Evolutionary conservation across 495 filamentous ascomycete genomes (phyloP).

Genomic region (Extremus antarcticus): DNA sequence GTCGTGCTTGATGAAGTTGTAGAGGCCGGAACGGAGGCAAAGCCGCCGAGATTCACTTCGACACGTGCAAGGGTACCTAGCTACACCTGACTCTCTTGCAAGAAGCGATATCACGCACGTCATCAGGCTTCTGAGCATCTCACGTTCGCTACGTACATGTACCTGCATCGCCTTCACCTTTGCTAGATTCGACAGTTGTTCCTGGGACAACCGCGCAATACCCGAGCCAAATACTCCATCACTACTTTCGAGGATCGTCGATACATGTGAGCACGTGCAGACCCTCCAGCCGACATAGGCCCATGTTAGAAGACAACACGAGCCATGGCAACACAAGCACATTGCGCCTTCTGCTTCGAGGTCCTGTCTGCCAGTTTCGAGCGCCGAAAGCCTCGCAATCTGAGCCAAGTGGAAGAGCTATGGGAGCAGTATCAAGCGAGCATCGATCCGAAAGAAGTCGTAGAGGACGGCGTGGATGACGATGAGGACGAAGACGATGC

Average conservation of each 20-base stretch:
- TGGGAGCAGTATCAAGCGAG: constrained; percentile 45
- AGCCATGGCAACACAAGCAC: constrained; percentile 66
- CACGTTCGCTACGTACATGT: not conserved
- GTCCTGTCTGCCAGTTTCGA: constrained; percentile 56
- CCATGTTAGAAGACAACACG: too few species aligned
- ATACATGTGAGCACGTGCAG: too few species aligned
- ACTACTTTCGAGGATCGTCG: too few species aligned
- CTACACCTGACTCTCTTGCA: not conserved
- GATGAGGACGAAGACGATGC: constrained; percentile 22
- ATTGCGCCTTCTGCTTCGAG: constrained; percentile 92
- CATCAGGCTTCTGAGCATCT: not conserved
- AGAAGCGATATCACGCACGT: not conserved
- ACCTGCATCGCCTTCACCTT: not conserved
- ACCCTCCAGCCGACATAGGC: too few species aligned
- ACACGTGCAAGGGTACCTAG: not conserved
- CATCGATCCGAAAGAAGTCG: constrained; percentile 26
- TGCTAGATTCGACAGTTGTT: too few species aligned
- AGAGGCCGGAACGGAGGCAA: too few species aligned
- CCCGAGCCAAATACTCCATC: too few species aligned
- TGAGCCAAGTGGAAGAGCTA: constrained; percentile 58
- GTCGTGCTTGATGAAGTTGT: too few species aligned
- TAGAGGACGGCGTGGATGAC: constrained; percentile 13
- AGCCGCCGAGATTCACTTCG: not conserved
- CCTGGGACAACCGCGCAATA: too few species aligned
- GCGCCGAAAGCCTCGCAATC: constrained; percentile 43